Evolutionary conservation across 1,139 yeast species (phyloP), one percentile per base, ranked within the genome.

Genomic region (Trichomonascaceae sp.): DNA sequence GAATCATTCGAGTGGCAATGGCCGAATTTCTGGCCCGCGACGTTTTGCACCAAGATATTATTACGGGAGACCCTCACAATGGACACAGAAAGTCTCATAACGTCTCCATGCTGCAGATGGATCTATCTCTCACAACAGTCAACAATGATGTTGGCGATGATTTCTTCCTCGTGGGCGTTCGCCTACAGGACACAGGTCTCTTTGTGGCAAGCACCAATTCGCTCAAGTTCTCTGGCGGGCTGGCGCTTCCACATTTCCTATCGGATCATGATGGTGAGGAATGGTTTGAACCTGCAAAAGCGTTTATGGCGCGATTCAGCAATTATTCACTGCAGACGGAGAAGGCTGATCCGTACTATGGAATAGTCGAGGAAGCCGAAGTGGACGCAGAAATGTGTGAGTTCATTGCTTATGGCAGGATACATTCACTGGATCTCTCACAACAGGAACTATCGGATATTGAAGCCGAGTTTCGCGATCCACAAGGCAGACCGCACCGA

Each of bases 401-500:
- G 52, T 74, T 67, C 43, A 59, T 84, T 17, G 57, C 72, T 1
- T 84, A 67, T 50, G 62, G 84, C 30, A 93, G 84, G 47, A 56
- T 81, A 13, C 71, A 71, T 30, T 71, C 77, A 16, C 72, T 85
- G 15, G 62, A 64, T 5, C 62, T 69, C 30, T 61, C 73, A 2
- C 57, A 56, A 16, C 62, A 65, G 5, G 74, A 82, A 43, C 53
- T 84, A 36, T 50, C 62, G 28, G 61, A 61, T 31, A 74, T 85
- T 22, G 95, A 85, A 45, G 68, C 71, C 23, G 97, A 87, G 51
- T 56, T 84, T 20, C 54, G 48, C 13, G 60, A 67, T 43, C 96
- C 96, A 0, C 52, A 69, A 25, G 96, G 96, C 1, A 62, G 78
- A 38, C 96, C 96, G 2, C 67, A 76, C 13, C 65, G 70, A 4